phyloP scores from a whole-genome alignment of 768 basidiomycete species.

The Tephrocybe sp. region DNA sequence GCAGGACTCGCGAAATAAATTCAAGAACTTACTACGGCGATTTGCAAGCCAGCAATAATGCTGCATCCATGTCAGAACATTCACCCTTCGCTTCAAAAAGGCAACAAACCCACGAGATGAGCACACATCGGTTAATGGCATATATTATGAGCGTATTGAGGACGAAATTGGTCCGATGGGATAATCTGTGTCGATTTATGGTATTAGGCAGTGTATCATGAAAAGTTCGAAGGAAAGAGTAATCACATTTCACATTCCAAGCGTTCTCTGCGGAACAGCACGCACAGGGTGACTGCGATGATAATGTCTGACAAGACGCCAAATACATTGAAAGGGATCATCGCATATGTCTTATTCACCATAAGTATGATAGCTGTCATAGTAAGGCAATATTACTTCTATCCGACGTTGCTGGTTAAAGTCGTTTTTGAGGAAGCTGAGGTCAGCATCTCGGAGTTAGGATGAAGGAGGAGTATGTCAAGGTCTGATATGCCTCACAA shows the following conservation, averaged over 20 bases:
- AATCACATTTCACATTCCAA: not conserved
- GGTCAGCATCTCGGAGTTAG: not conserved
- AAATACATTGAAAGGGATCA: not conserved
- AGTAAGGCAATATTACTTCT: not conserved
- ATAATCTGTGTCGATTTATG: not conserved
- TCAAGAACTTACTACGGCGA: not conserved
- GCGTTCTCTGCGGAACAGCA: not conserved
- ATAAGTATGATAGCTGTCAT: not conserved
- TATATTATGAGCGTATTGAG: slow-evolving; percentile 5
- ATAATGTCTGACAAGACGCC: not conserved
- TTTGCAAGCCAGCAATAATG: not conserved
- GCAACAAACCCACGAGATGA: slow-evolving; percentile 1
- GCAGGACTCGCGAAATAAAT: no score
- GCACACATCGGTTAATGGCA: slow-evolving; percentile 1
- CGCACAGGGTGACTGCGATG: not conserved
- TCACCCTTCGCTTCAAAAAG: not conserved
- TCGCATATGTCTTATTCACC: not conserved
- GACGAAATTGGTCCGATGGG: not conserved
- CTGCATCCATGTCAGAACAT: not conserved
- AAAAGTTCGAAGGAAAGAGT: no score
- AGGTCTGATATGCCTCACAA: no score
- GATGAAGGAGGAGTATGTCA: no score
- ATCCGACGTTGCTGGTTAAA: not conserved
- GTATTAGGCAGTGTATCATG: no score
- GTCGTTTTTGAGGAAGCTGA: slow-evolving; percentile 1